Evolutionary conservation across 2,329 filamentous ascomycete species (phyloP), one percentile per base, ranked within the genome.

Genomic region (Ophidiomyces ophidiicola): DNA sequence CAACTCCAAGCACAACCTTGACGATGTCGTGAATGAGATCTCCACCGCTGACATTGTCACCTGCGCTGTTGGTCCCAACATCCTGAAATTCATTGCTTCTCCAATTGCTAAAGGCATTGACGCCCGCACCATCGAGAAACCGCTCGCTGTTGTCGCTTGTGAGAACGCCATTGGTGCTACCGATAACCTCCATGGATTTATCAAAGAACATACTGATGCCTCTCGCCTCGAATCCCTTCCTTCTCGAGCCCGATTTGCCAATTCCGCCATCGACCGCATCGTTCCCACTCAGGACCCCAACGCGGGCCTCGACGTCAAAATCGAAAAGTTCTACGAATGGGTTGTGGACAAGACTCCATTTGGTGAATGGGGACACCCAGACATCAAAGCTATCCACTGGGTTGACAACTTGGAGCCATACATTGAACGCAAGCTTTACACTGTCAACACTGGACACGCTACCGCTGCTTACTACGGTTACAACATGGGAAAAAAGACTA

Each of bases 321-420:
- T 98, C 33, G 90, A 98, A 72, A 90, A 90, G 67, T 98, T 96
- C 72, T 94, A 84, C 68, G 90, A 98, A 69, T 98, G 90, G 90
- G 88, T 90, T 26, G 87, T 98, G 36, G 90, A 98, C 58, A 69
- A 76, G 59, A 80, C 76, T 31, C 88, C 88, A 2, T 94, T 96
- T 63, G 71, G 78, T 48, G 74, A 79, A 47, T 67, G 72, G 46
- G 70, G 71, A 39, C 72, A 75, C 50, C 87, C 86, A 4, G 64
- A 74, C 12, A 88, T 98, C 55, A 64, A 90, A 49, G 88, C 87
- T 44, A 80, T 96, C 59, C 82, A 93, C 67, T 94, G 84, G 77
- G 90, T 96, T 44, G 78, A 85, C 48, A 73, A 96, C 66, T 76
- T 98, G 20, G 74, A 79, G 57, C 90, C 90, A 42, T 98, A 88